A percentile compares a stretch with the other conserved stretches of the same genome.
These are phyloP conservation scores for Chernovozyma aurita DNA, from an alignment of 1,139 yeast species.

Conservation along the genomic window DNA sequence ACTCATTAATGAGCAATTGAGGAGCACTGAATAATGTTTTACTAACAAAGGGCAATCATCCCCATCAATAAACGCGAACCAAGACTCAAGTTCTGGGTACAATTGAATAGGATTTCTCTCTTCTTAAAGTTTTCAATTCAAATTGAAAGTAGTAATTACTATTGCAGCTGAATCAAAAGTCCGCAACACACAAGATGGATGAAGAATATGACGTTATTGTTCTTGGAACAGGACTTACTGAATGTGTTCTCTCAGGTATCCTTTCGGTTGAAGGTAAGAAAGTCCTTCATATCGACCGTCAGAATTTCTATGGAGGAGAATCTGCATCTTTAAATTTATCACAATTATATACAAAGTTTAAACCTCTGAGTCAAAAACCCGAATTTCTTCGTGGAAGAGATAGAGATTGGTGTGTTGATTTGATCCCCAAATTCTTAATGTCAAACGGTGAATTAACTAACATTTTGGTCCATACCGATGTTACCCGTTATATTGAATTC, in stretches of 20 bases:
- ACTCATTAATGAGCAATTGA: too few relatives aligned
- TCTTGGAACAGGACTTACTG: slow-evolving; percentile 80
- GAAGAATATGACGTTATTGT: slow-evolving; percentile 74
- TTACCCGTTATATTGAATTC: slow-evolving; percentile 91
- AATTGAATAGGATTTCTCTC: too few relatives aligned
- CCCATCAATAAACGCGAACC: too few relatives aligned
- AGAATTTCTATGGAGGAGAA: slow-evolving; percentile 92
- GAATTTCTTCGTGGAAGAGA: slow-evolving; percentile 78
- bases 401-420: slow-evolving; percentile 96
- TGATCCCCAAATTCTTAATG: slow-evolving; percentile 96
- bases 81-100: too few relatives aligned
- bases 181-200: too few relatives aligned
- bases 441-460: slow-evolving; percentile 97
- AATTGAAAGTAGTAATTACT: too few relatives aligned
- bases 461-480: slow-evolving; percentile 91
- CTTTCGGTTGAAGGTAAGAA: slow-evolving; percentile 95
- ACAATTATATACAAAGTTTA: slow-evolving; percentile 65
- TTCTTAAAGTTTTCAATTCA: too few relatives aligned
- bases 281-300: slow-evolving; percentile 93
- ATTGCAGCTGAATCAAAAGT: too few relatives aligned
- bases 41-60: too few relatives aligned
- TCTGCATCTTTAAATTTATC: slow-evolving; percentile 62
- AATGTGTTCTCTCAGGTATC: slow-evolving; percentile 90
- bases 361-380: slow-evolving; percentile 65
- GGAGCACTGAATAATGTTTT: too few relatives aligned